phyloP scores from a whole-genome alignment of 345 rosid species.

The Cardiospermum halicacabum region DNA sequence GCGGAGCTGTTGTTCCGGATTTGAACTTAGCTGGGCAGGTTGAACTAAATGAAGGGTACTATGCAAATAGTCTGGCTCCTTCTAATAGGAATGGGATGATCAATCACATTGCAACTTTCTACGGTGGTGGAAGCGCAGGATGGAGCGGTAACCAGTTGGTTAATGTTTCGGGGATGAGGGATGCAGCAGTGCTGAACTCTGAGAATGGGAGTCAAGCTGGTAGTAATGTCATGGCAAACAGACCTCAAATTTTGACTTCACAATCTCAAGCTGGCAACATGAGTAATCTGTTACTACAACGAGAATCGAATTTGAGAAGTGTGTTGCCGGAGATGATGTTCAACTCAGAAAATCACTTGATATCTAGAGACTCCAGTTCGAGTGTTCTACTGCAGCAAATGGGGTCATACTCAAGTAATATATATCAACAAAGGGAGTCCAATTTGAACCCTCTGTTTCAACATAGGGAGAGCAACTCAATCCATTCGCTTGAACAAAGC shows the following conservation, averaged over 20 bases:
- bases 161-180: slow-evolving; percentile 17
- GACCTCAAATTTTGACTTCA: slow-evolving; percentile 18
- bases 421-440: slow-evolving; percentile 10
- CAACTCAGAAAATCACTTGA: neutral
- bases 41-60: slow-evolving; percentile 16
- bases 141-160: slow-evolving; percentile 18
- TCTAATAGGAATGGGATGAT: slow-evolving; percentile 18
- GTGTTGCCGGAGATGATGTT: neutral
- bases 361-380: neutral
- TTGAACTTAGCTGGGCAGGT: slow-evolving; percentile 19
- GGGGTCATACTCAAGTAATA: slow-evolving; percentile 17
- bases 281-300: slow-evolving; percentile 17
- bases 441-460: slow-evolving; percentile 16
- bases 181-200: slow-evolving; percentile 19
- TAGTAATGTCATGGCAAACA: slow-evolving; percentile 14
- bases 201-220: slow-evolving; percentile 13
- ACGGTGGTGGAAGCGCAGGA: slow-evolving; percentile 10
- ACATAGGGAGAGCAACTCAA: neutral
- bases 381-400: neutral
- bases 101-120: slow-evolving; percentile 30
- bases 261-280: slow-evolving; percentile 26
- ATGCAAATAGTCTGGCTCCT: slow-evolving; percentile 14
- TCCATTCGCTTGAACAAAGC: neutral
- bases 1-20: slow-evolving; percentile 18
- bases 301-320: neutral